A percentile compares a stretch with the other conserved stretches of the same genome.
Evolutionary conservation across 2,329 filamentous ascomycete species (phyloP).

Genomic region (Pseudogymnoascus sp.): DNA sequence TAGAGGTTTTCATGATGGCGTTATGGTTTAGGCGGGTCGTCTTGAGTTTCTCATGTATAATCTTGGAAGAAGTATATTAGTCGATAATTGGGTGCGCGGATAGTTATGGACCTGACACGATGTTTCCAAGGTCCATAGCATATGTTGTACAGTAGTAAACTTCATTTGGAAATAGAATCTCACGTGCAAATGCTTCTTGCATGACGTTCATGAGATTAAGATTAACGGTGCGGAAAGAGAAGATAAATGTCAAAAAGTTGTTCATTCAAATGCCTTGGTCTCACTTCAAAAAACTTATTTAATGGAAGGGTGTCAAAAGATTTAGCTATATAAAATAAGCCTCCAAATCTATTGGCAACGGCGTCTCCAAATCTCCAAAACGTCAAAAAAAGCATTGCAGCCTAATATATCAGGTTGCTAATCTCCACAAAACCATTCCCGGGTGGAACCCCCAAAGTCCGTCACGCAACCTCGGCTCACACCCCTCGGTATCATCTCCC

Average conservation of each 20-base stretch:
- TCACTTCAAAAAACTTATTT: background rate
- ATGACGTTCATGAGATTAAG: background rate
- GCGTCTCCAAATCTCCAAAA: slow-evolving; percentile 6
- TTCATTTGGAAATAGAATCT: background rate
- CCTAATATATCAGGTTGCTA: background rate
- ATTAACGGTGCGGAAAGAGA: background rate
- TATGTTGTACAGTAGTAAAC: slow-evolving; percentile 4
- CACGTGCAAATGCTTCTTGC: background rate
- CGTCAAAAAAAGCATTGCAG: background rate
- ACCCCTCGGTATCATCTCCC: slow-evolving; percentile 8
- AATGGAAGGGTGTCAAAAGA: background rate
- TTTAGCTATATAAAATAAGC: background rate
- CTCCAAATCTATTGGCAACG: background rate
- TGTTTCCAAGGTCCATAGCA: background rate
- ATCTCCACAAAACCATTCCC: background rate
- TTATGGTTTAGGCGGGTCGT: background rate
- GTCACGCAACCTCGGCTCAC: slow-evolving; percentile 8
- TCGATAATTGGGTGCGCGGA: background rate
- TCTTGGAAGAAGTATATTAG: background rate
- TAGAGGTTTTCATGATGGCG: slow-evolving; percentile 5
- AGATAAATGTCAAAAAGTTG: background rate
- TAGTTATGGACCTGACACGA: background rate
- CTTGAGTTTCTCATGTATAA: background rate
- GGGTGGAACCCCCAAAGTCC: background rate
- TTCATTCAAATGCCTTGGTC: background rate